A percentile compares a stretch with the other conserved stretches of the same genome.
Evolutionary conservation across 148 eudicot genomes (phyloP).

Genomic region (Dysphania ambrosioides): DNA sequence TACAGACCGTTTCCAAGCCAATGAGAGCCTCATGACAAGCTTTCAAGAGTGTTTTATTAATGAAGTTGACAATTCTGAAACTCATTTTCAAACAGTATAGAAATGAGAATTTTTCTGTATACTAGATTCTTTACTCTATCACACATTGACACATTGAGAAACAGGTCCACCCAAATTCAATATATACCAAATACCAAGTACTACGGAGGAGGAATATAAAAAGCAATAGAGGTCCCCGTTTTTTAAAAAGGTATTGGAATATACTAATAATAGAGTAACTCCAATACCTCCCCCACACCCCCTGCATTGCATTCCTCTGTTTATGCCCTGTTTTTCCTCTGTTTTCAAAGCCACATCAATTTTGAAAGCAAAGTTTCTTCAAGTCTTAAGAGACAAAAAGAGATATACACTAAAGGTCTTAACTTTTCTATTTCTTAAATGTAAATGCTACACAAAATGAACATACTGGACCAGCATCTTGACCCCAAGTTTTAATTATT

Average conservation of each 20-base stretch:
- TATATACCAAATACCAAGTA: background rate
- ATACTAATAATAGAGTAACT: slow-evolving; percentile 12
- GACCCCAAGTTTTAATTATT: too few relatives aligned
- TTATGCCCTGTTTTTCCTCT: too few relatives aligned
- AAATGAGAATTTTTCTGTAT: background rate
- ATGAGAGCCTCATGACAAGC: background rate
- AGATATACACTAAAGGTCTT: background rate
- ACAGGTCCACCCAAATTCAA: background rate
- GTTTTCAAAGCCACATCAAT: background rate
- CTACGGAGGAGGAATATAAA: too few relatives aligned
- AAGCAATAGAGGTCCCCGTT: background rate
- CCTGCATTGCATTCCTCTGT: slow-evolving; percentile 19
- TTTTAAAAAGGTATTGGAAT: slow-evolving; percentile 2
- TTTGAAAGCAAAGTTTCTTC: slow-evolving; percentile 14
- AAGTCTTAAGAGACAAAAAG: background rate
- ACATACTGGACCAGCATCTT: too few relatives aligned
- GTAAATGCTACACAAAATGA: too few relatives aligned
- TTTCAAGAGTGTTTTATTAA: background rate
- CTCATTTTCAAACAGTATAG: background rate
- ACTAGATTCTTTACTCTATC: background rate
- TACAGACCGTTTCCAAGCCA: too few relatives aligned
- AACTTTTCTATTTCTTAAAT: background rate
- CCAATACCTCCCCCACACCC: slow-evolving; percentile 6
- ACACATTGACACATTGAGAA: too few relatives aligned
- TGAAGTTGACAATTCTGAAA: slow-evolving; percentile 8